Evolutionary conservation across 331 rosid genomes (phyloP), one percentile per base, ranked within the genome.

Genomic region (Quercus phellos): DNA sequence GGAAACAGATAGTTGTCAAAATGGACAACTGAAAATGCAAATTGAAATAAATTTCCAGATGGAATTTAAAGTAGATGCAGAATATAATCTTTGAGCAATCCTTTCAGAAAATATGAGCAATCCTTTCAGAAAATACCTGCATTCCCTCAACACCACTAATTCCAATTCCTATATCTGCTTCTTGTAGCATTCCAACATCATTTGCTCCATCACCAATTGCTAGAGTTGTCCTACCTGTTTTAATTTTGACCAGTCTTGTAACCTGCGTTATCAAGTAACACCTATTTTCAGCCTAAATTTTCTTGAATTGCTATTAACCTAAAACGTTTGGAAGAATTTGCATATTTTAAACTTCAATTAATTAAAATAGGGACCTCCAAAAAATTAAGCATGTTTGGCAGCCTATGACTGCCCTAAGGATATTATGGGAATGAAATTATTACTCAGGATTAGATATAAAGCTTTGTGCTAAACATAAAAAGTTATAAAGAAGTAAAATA

Each of bases 131-230:
- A 78, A 76, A 79, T 86, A 93, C 98, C 95, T 92, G 99, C 98
- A 94, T 94, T 84, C 99, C 99, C 99, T 38, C 46, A 38, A 38
- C 46, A 38, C 46, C 46, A 38, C 46, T 38, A 8, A 38, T 38
- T 11, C 46, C 46, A 38, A 38, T 38, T 38, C 46, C 46, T 38
- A 38, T 38, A 38, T 38, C 46, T 38, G 46, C 46, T 86, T 94
- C 99, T 90, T 94, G 98, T 74, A 94, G 96, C 99, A 94, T 94
- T 73, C 98, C 98, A 3, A 94, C 99, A 81, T 94, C 99, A 74
- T 94, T 94, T 79, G 99, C 99, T 38, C 99, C 99, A 80, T 94
- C 99, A 82, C 99, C 99, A 78, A 94, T 85, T 51, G 94, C 99
- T 58, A 94, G 91, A 68, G 94, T 92, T 75, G 98, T 92, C 55